phyloP scores from a whole-genome alignment of 2,329 filamentous ascomycete genomes.

The Stagonosporopsis rhizophila region DNA sequence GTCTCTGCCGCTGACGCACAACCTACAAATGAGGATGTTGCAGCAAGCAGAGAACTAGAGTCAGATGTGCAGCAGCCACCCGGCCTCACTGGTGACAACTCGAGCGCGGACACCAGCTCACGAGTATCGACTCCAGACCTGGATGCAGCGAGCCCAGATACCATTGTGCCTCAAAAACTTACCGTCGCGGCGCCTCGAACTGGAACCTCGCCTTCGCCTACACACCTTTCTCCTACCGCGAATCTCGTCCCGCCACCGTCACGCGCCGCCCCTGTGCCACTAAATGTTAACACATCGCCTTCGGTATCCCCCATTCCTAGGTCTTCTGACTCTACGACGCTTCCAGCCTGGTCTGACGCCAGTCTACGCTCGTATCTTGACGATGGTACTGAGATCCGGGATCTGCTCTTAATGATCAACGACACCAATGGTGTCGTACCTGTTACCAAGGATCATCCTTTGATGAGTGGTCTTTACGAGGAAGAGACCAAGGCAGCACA shows the following conservation, averaged over 20 bases:
- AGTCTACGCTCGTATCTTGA: slow-evolving; percentile 90
- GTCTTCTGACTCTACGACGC: slow-evolving; percentile 57
- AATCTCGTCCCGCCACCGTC: slow-evolving; percentile 33
- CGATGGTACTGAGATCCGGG: slow-evolving; percentile 84
- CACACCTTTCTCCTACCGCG: slow-evolving; percentile 28
- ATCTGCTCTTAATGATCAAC: slow-evolving; percentile 89
- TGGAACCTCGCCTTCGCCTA: slow-evolving; percentile 32
- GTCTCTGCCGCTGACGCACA: slow-evolving; percentile 64
- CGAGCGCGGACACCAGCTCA: slow-evolving; percentile 66
- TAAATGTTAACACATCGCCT: slow-evolving; percentile 22
- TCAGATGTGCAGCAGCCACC: slow-evolving; percentile 59
- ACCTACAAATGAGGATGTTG: slow-evolving; percentile 38
- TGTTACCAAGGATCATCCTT: slow-evolving; percentile 82
- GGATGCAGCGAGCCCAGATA: slow-evolving; percentile 40
- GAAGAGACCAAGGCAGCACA: slow-evolving; percentile 86
- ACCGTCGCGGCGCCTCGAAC: slow-evolving; percentile 27
- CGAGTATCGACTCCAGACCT: slow-evolving; percentile 47
- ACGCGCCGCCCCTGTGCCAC: slow-evolving; percentile 49
- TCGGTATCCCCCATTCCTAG: slow-evolving; percentile 37
- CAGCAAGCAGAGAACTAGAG: slow-evolving; percentile 34
- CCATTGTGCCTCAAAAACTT: slow-evolving; percentile 35
- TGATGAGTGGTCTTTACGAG: slow-evolving; percentile 79
- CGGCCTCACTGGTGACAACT: slow-evolving; percentile 72
- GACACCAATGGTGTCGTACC: slow-evolving; percentile 86
- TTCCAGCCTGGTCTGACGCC: slow-evolving; percentile 83